Percentiles rank a stretch among this genome's conserved stretches.
Evolutionary conservation across 768 basidiomycete species (phyloP).

Genomic region (Lactarius sp.): DNA sequence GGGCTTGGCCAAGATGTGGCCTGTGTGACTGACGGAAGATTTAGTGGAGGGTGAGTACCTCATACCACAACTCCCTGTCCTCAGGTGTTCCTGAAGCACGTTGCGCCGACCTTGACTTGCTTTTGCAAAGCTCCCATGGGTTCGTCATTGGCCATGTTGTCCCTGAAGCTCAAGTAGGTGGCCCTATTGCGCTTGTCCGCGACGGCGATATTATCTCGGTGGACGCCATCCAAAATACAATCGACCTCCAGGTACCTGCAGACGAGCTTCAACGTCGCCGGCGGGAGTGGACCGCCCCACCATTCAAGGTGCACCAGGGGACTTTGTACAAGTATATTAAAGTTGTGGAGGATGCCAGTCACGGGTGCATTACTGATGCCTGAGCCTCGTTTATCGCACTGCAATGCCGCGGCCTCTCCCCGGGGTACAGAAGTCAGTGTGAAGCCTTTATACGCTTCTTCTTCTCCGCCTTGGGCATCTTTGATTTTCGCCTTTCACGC

Average conservation of each 20-base stretch:
- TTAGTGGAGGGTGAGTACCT: constrained; percentile 85
- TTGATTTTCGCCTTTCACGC: constrained; percentile 81
- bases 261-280: constrained; percentile 75
- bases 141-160: constrained; percentile 97
- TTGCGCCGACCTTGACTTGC: constrained; percentile 9
- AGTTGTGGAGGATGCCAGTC: constrained; percentile 84
- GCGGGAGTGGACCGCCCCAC: constrained; percentile 74
- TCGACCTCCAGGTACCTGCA: constrained; percentile 69
- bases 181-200: constrained; percentile 84
- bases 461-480: constrained; percentile 96
- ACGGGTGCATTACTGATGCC: constrained; percentile 87
- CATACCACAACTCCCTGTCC: background rate
- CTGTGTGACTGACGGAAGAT: constrained; percentile 95
- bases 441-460: constrained; percentile 69
- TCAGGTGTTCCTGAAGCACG: constrained; percentile 13
- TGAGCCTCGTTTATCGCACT: constrained; percentile 33
- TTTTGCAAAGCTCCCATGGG: constrained; percentile 71
- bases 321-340: constrained; percentile 89
- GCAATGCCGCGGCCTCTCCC: background rate
- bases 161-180: constrained; percentile 92
- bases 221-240: constrained; percentile 81
- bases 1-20: constrained; percentile 95
- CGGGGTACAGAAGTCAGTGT: constrained; percentile 13
- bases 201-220: constrained; percentile 87
- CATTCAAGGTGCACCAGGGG: constrained; percentile 77